phyloP scores from a whole-genome alignment of 768 basidiomycete species.

The Boletus sensibilis region DNA sequence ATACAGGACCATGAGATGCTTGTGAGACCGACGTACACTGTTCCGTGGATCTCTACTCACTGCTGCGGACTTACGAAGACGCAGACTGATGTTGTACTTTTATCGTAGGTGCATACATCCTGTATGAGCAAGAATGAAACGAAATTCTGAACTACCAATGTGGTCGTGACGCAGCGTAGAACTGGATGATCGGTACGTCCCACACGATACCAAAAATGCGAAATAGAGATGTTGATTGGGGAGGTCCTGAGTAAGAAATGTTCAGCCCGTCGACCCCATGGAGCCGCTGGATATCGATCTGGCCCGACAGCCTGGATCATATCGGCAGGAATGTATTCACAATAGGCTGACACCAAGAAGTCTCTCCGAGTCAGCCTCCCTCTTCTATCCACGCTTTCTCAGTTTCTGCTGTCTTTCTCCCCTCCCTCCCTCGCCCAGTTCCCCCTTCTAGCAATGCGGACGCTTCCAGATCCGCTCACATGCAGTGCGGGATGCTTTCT shows the following conservation, averaged over 20 bases:
- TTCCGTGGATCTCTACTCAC: neutral
- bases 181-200: neutral
- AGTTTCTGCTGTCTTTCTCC: neutral
- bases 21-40: neutral
- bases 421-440: neutral
- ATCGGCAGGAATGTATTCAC: neutral
- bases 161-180: neutral
- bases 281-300: slow-evolving; percentile 10
- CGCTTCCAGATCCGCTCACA: slow-evolving; percentile 24
- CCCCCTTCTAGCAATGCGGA: slow-evolving; percentile 16
- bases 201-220: neutral
- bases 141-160: neutral
- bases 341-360: slow-evolving; percentile 15
- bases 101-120: slow-evolving; percentile 6
- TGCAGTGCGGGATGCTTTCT: slow-evolving; percentile 15
- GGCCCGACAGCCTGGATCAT: slow-evolving; percentile 11
- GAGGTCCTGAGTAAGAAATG: neutral
- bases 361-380: slow-evolving; percentile 24
- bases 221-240: neutral
- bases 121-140: slow-evolving; percentile 5
- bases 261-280: neutral
- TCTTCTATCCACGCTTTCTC: neutral
- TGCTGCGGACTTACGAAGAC: neutral
- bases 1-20: neutral
- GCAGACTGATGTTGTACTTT: slow-evolving; percentile 8